Base-by-base conservation (phyloP, 345 rosid genomes). In the Trapa bicornis region DNA sequence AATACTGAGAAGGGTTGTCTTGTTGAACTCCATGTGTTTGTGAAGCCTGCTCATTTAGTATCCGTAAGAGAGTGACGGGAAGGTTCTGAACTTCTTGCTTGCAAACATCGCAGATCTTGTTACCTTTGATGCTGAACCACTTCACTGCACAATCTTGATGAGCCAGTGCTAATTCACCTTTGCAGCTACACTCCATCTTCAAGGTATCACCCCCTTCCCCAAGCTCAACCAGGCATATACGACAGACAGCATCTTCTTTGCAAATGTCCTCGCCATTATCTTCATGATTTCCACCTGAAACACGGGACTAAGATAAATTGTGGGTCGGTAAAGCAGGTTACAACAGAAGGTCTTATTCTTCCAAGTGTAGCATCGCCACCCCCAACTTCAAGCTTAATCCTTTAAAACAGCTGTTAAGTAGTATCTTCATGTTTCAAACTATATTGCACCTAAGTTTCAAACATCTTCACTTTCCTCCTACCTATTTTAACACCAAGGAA, bases 81-180 rank as follows among this genome's bases (percentile, higher is more conserved):
- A 94, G 87, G 74, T 94, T 94, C 75, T 38, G 79, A 41, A 94
- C 99, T 64, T 94, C 99, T 80, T 91, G 83, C 75, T 89, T 94
- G 84, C 99, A 94, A 68, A 94, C 96, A 61, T 94, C 99, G 68
- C 99, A 94, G 39, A 81, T 94, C 78, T 85, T 75, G 84, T 94
- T 94, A 66, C 99, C 99, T 87, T 94, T 91, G 50, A 94, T 87
- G 80, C 88, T 91, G 78, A 94, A 94, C 99, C 97, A 94, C 85
- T 94, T 94, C 68, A 94, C 74, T 45, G 91, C 87, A 77, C 97
- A 94, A 64, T 87, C 89, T 80, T 86, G 82, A 76, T 94, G 99
- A 36, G 96, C 96, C 17, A 94, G 84, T 32, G 95, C 96, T 67
- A 94, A 78, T 72, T 86, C 97, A 5, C 97, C 99, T 79, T 79